Conservation (phyloP, 2,329 filamentous ascomycete genomes). For the Aspergillus sp. region DNA sequence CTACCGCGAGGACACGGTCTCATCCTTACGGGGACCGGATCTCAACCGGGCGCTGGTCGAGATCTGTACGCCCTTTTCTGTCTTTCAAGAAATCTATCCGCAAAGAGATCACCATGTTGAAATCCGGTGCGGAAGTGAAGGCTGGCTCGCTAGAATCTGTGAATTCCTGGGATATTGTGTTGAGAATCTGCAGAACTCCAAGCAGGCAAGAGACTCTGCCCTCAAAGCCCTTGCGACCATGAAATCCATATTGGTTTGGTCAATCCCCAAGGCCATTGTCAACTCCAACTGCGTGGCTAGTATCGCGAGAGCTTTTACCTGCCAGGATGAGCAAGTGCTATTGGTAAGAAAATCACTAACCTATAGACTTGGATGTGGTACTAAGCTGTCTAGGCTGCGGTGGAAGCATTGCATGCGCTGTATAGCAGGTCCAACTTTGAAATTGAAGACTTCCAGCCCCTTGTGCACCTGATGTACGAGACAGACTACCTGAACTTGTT, state of each 20-base stretch:
- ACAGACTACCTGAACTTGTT: conserved; percentile 67
- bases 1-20: conserved; percentile 80
- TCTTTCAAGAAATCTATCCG: conserved; percentile 72
- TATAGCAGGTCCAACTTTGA: conserved; percentile 71
- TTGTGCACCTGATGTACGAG: conserved; percentile 76
- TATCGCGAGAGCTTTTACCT: conserved; percentile 67
- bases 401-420: conserved; percentile 79
- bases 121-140: conserved; percentile 73
- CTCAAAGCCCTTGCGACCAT: conserved; percentile 73
- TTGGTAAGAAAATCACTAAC: conserved; percentile 50
- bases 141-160: conserved; percentile 78
- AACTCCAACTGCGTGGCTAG: conserved; percentile 65
- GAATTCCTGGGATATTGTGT: conserved; percentile 71
- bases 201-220: conserved; percentile 65
- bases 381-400: conserved; percentile 56
- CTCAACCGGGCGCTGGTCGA: conserved; percentile 89
- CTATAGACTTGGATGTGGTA: conserved; percentile 1
- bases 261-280: conserved; percentile 75
- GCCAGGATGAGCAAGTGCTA: conserved; percentile 66
- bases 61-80: conserved; percentile 76
- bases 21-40: conserved; percentile 74
- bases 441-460: conserved; percentile 70
- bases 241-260: conserved; percentile 78
- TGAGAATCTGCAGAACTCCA: conserved; percentile 59
- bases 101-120: conserved; percentile 64